A percentile compares a stretch with the other conserved stretches of the same genome.
Conservation (phyloP, 192 early-diverging fungal species). For the Phlyctochytrium planicorne region DNA sequence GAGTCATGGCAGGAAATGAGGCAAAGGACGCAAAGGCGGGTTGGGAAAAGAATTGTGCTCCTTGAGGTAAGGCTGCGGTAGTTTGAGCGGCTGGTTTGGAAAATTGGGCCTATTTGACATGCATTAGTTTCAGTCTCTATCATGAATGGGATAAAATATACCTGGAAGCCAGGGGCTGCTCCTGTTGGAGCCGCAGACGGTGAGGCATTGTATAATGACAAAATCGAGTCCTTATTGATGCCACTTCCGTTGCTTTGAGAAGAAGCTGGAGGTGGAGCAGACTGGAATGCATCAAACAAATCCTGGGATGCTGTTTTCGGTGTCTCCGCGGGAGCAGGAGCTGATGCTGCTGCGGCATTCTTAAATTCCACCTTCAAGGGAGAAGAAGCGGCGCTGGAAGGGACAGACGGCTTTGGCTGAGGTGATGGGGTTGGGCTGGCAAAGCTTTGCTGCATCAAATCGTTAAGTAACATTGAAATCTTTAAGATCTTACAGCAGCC, state of each 20-base stretch:
- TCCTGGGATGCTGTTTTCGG: conserved; percentile 31
- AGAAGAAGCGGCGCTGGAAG: no score
- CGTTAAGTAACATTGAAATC: neutral
- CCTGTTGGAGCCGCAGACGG: no score
- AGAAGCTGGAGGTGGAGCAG: conserved; percentile 3
- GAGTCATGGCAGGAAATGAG: conserved; percentile 10
- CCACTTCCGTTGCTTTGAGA: no score
- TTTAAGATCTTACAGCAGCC: neutral
- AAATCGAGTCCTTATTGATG: conserved; percentile 40
- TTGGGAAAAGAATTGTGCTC: conserved; percentile 5
- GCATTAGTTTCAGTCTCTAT: neutral
- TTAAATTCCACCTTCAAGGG: no score
- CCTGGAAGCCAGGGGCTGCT: no score
- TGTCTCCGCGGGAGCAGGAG: conserved; percentile 4
- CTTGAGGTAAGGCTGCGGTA: conserved; percentile 2
- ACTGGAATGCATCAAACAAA: conserved; percentile 38
- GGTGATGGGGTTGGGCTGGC: conserved; percentile 20
- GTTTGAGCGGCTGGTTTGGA: neutral
- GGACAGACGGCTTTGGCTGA: conserved; percentile 9
- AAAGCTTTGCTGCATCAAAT: neutral
- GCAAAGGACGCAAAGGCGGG: conserved; percentile 7
- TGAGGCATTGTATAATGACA: conserved; percentile 37
- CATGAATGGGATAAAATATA: conserved; percentile 9
- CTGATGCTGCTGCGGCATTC: conserved; percentile 11
- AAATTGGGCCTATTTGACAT: neutral